These are phyloP conservation scores for Trichocladium uniseriatum DNA, from an alignment of 495 filamentous ascomycete genomes.

Conservation along the genomic window DNA sequence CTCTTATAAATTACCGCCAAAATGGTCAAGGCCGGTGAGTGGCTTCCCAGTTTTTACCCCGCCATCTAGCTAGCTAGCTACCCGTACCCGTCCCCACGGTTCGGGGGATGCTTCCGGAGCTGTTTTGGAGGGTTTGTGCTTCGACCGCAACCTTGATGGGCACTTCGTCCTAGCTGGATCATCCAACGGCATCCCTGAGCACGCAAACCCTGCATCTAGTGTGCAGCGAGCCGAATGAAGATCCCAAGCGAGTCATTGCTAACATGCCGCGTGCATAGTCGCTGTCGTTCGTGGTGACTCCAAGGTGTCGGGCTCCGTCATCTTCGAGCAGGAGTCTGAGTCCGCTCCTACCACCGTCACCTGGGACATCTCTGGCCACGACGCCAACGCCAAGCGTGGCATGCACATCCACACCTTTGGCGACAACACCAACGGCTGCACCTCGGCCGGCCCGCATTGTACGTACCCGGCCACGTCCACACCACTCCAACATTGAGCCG, in stretches of 20 bases:
- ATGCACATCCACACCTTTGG: conserved; percentile 98
- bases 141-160: conserved; percentile 25
- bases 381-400: conserved; percentile 90
- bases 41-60: conserved; percentile 23
- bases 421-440: conserved; percentile 99
- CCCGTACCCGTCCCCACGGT: conserved; percentile 8
- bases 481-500: too few species aligned
- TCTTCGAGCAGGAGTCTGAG: conserved; percentile 87
- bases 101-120: background rate
- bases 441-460: conserved; percentile 94
- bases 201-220: conserved; percentile 5
- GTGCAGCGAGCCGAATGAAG: background rate
- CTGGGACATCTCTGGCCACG: conserved; percentile 87
- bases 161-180: conserved; percentile 4
- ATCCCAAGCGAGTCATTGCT: conserved; percentile 17
- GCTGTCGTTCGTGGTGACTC: conserved; percentile 95
- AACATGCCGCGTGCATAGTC: conserved; percentile 46
- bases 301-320: conserved; percentile 82
- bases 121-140: background rate
- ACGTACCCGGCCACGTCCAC: conserved; percentile 33
- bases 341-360: conserved; percentile 70
- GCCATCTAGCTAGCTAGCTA: conserved; percentile 5
- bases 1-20: conserved; percentile 33
- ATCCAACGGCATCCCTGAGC: background rate
- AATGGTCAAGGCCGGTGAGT: conserved; percentile 96